Evolutionary conservation across 495 filamentous ascomycete genomes (phyloP).

Genomic region (Neurospora intermedia): DNA sequence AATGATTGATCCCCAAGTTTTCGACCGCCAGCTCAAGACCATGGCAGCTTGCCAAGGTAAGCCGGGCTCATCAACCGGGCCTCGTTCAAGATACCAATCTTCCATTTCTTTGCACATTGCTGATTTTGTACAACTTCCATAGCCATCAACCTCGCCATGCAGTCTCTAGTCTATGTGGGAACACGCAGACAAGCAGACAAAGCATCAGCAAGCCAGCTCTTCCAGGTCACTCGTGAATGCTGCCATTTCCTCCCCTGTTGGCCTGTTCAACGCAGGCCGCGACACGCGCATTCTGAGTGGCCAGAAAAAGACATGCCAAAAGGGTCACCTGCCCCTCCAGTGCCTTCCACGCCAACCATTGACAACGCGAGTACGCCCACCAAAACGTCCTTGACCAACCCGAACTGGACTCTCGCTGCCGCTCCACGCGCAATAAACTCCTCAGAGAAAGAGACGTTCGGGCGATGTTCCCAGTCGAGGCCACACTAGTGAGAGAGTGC

Average conservation of each 20-base stretch:
- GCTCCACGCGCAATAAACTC: slow-evolving; percentile 9
- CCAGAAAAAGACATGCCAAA: slow-evolving; percentile 5
- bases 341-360: not conserved
- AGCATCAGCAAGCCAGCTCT: not conserved
- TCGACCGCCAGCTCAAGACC: not conserved
- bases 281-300: slow-evolving; percentile 10
- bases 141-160: not conserved
- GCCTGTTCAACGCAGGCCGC: not conserved
- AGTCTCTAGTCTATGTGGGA: not conserved
- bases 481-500: not conserved
- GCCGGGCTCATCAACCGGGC: not conserved
- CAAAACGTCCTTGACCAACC: not conserved
- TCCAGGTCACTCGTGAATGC: not conserved
- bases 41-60: not conserved
- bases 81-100: not conserved
- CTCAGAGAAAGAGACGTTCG: not conserved
- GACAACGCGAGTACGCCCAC: not conserved
- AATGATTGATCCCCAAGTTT: not conserved
- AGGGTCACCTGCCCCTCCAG: slow-evolving; percentile 23
- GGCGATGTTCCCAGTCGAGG: slow-evolving; percentile 15
- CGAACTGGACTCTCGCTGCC: slow-evolving; percentile 8
- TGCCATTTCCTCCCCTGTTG: not conserved
- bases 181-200: not conserved
- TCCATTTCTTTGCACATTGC: not conserved
- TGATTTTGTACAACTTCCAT: not conserved